Evolutionary conservation across 805 yeast genomes (phyloP).

Genomic region (Tetrapisispora iriomotensis): DNA sequence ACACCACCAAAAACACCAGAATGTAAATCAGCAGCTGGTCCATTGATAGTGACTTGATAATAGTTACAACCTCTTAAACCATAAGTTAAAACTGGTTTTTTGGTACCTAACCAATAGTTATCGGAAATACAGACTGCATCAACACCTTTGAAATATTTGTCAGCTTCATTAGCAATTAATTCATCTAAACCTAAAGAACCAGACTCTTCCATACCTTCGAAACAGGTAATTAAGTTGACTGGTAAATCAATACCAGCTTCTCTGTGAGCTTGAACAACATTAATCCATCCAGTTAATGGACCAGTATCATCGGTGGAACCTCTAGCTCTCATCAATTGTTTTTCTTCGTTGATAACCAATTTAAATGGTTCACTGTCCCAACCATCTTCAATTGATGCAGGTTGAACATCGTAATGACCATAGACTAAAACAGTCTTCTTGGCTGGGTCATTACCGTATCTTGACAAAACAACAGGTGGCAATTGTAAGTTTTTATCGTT

Average conservation of each 20-base stretch:
- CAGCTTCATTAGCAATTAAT: slow-evolving; percentile 71
- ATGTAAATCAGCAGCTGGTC: slow-evolving; percentile 96
- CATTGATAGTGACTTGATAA: slow-evolving; percentile 70
- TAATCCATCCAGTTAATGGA: slow-evolving; percentile 95
- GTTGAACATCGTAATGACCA: slow-evolving; percentile 98
- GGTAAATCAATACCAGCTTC: slow-evolving; percentile 82
- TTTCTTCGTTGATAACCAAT: slow-evolving; percentile 51
- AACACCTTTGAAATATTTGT: slow-evolving; percentile 70
- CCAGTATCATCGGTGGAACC: slow-evolving; percentile 98
- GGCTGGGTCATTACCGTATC: slow-evolving; percentile 69
- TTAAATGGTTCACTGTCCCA: slow-evolving; percentile 91
- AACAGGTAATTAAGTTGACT: slow-evolving; percentile 83
- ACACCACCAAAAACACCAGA: slow-evolving; percentile 97
- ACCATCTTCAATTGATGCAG: slow-evolving; percentile 86
- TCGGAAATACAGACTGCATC: slow-evolving; percentile 95
- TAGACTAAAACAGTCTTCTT: slow-evolving; percentile 87
- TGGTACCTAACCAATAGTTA: slow-evolving; percentile 97
- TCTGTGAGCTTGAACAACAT: slow-evolving; percentile 82
- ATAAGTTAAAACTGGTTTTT: slow-evolving; percentile 92
- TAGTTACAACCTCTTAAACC: slow-evolving; percentile 96
- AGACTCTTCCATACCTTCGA: slow-evolving; percentile 98
- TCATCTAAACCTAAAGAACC: slow-evolving; percentile 89
- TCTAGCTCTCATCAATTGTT: slow-evolving; percentile 72
- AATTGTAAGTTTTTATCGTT: slow-evolving; percentile 52
- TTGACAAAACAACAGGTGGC: slow-evolving; percentile 92